These are phyloP conservation scores for Fusarium transvaalense DNA, from an alignment of 2,329 filamentous ascomycete species.

Conservation along the genomic window DNA sequence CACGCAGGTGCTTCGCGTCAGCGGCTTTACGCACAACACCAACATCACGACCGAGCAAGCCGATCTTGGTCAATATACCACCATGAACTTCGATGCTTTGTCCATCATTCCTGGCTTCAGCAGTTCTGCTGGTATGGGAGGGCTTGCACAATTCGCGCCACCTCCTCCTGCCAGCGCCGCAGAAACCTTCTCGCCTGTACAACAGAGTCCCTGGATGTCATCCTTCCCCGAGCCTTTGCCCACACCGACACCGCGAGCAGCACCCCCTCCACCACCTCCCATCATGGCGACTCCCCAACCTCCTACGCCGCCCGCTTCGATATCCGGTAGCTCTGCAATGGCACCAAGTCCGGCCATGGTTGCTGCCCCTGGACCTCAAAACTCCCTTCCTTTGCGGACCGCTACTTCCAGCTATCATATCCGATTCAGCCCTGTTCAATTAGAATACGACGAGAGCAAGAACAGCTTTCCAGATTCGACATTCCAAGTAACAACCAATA, in stretches of 20 bases:
- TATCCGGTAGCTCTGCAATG: slow-evolving; percentile 45
- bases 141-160: slow-evolving; percentile 53
- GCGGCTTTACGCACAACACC: slow-evolving; percentile 61
- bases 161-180: slow-evolving; percentile 49
- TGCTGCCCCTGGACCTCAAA: slow-evolving; percentile 34
- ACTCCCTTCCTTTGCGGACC: slow-evolving; percentile 21
- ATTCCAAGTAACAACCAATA: slow-evolving; percentile 64
- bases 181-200: slow-evolving; percentile 53
- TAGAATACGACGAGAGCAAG: slow-evolving; percentile 64
- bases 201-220: slow-evolving; percentile 55
- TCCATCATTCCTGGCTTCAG: slow-evolving; percentile 62
- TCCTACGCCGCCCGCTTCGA: slow-evolving; percentile 50
- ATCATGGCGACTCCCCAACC: slow-evolving; percentile 51
- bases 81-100: slow-evolving; percentile 59
- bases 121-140: slow-evolving; percentile 32
- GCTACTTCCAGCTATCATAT: slow-evolving; percentile 49
- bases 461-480: slow-evolving; percentile 60
- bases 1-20: slow-evolving; percentile 67
- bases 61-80: slow-evolving; percentile 58
- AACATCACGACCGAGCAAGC: slow-evolving; percentile 57
- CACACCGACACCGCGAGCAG: slow-evolving; percentile 38
- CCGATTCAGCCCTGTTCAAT: slow-evolving; percentile 64
- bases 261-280: slow-evolving; percentile 47
- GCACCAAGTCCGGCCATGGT: slow-evolving; percentile 39
- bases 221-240: slow-evolving; percentile 48